Conservation (phyloP, 139 green algal genomes). For the Chlamydomonas sp. region DNA sequence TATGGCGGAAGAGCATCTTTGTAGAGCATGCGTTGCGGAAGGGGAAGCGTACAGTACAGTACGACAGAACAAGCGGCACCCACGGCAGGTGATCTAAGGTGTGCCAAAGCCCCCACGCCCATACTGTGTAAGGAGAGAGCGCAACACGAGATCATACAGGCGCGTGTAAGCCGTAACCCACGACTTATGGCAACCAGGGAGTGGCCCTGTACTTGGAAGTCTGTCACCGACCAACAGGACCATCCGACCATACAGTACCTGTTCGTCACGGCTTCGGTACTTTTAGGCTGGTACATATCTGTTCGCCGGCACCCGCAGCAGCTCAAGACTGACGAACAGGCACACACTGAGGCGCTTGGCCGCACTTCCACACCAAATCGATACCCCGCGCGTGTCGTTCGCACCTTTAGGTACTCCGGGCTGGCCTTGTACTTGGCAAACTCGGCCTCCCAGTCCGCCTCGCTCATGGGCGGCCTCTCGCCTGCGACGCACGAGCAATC, state of each 20-base stretch:
- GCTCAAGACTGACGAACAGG: not conserved
- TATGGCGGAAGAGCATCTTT: not conserved
- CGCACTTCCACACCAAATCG: not conserved
- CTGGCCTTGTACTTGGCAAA: conserved; percentile 93
- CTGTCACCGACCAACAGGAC: too few species aligned
- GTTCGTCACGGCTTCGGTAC: too few species aligned
- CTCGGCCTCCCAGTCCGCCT: conserved; percentile 89
- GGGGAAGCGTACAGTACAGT: not conserved
- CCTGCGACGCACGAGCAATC: conserved; percentile 49
- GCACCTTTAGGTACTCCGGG: conserved; percentile 83
- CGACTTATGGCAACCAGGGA: too few species aligned
- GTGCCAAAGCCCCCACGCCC: too few species aligned
- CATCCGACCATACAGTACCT: too few species aligned
- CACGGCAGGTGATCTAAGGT: too few species aligned
- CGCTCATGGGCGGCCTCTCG: conserved; percentile 62
- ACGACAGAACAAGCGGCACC: too few species aligned
- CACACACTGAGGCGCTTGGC: not conserved
- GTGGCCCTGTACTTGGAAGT: too few species aligned
- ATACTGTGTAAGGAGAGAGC: not conserved
- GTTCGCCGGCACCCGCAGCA: too few species aligned
- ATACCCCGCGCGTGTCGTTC: not conserved
- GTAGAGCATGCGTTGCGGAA: not conserved
- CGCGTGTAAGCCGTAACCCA: too few species aligned
- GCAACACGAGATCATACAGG: too few species aligned
- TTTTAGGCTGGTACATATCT: too few species aligned